Evolutionary conservation across 495 filamentous ascomycete genomes (phyloP), one percentile per base, ranked within the genome.

Genomic region (Tetracladium marchalianum): DNA sequence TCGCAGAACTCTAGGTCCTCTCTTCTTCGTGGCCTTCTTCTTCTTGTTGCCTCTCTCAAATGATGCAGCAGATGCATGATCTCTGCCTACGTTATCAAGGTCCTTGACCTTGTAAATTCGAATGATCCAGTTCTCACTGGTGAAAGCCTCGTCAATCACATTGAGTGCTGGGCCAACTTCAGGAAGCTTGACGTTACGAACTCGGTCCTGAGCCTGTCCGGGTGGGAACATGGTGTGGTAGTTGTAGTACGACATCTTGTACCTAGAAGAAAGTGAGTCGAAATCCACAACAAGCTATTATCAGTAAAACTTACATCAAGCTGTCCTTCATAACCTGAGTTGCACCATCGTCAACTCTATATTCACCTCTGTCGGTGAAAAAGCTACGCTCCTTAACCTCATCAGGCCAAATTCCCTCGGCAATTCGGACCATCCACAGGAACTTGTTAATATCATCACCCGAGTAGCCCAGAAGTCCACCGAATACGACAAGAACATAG

Each of bases 181-280:
- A 15, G 93, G 93, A n/a, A 97, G 67, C 46, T 75, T 78, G 19
- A 76, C 70, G 47, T 81, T 80, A 48, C 93, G 86, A 46, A 99
- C 92, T 41, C 93, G 84, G 62, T 99, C 93, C 51, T 81, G 70
- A 31, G 90, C 93, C 62, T 95, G 88, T 53, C 93, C 92, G 12
- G 81, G 72, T 11, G 88, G 89, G 77, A 97, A 99, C 49, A 99
- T 80, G 16, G 76, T 67, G 67, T 90, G 78, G 74, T 82, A 99
- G 75, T 96, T 96, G 79, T 96, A 85, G 76, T 97, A 99, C 32
- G 88, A 95, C 93, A 99, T 96, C 77, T 99, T 99, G 77, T 99
- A 99, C 88, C 88, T 95, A 54, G 50, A 32, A 36, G 22, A 11
- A 11, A 50, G 62, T 76, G 55, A 80, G 66, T 40, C 57, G 38